Base-by-base conservation (phyloP, 2,329 filamentous ascomycete genomes). In the Fusarium neocosmosporiellum region DNA sequence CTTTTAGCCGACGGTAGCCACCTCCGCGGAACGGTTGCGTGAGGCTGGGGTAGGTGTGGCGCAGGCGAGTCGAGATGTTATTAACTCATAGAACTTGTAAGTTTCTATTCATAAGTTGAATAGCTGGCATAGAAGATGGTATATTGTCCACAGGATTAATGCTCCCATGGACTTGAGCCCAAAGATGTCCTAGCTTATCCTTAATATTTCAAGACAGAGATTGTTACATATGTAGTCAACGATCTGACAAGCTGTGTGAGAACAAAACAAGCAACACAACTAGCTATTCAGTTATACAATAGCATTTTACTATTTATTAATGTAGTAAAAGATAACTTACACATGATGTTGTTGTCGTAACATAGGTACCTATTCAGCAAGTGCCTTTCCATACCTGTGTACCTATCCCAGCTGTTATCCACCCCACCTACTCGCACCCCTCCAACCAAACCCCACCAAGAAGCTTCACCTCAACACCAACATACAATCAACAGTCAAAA, bases 401-500 rank as follows among this genome's bases (percentile, higher is more conserved):
- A n/a, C 46, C 18, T 31, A 50, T n/a, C 53, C 53, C 8, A 24
- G 50, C 54, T 41, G 4, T 27, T 18, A 20, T 36, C 48, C 36
- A 24, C 70, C 66, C 55, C 62, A 53, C 7, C 33, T 22, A 7
- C 41, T 22, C 53, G 22, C 65, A 29, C 67, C 71, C 71, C 67
- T 74, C 65, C 46, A 63, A 34, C 59, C 43, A 62, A 58, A 60
- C 43, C 68, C 71, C 71, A 72, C 71, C 31, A 67, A 7, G 33
- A 74, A 57, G 69, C 69, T 43, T 46, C 55, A 43, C 62, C 64
- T 37, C 59, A 58, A 53, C 58, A 90, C 92, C 80, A 89, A 91
- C 46, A 18, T 22, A 34, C 58, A 66, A 33, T 29, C 20, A 50
- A 59, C 24, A 50, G 50, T 43, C 36, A 90, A 84, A 86, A 53